Conservation (phyloP, 371 early-diverging fungal species). For the Zychaea mexicana region DNA sequence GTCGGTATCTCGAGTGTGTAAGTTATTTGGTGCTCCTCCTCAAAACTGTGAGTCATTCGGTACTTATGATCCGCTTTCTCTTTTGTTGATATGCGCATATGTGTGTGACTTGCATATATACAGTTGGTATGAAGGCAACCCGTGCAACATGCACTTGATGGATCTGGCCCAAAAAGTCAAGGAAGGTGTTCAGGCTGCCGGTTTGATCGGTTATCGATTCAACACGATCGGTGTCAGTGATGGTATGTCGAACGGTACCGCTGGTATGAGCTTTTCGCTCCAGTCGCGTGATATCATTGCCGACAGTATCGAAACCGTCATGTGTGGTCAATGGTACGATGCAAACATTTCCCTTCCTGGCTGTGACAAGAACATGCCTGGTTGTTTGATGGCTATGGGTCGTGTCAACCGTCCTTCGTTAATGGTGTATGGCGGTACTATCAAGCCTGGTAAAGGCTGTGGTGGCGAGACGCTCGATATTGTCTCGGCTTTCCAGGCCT, state of each 20-base stretch:
- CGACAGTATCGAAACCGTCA: constrained; percentile 96
- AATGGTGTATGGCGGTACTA: constrained; percentile 95
- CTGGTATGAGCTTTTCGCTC: constrained; percentile 95
- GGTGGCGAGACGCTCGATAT: constrained; percentile 81
- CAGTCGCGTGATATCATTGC: constrained; percentile 97
- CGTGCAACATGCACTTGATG: constrained; percentile 98
- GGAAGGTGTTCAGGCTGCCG: constrained; percentile 85
- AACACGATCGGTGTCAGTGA: constrained; percentile 97
- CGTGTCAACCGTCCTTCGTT: constrained; percentile 94
- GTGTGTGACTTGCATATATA: neutral
- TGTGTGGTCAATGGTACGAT: constrained; percentile 96
- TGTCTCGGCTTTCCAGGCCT: constrained; percentile 95
- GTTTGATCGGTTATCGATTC: constrained; percentile 93
- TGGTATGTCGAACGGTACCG: constrained; percentile 95
- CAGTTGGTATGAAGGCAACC: constrained; percentile 98
- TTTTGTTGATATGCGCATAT: constrained; percentile 2
- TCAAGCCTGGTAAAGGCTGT: constrained; percentile 72
- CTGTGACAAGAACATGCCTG: constrained; percentile 98
- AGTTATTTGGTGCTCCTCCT: constrained; percentile 22
- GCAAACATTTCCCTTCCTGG: constrained; percentile 92
- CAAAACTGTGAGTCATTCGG: neutral
- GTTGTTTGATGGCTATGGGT: constrained; percentile 94
- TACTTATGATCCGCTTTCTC: constrained; percentile 11
- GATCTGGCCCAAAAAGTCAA: constrained; percentile 89
- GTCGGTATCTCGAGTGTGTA: constrained; percentile 94